Evolutionary conservation across 768 basidiomycete genomes (phyloP), one percentile per base, ranked within the genome.

Genomic region (Cubamyces lactineus): DNA sequence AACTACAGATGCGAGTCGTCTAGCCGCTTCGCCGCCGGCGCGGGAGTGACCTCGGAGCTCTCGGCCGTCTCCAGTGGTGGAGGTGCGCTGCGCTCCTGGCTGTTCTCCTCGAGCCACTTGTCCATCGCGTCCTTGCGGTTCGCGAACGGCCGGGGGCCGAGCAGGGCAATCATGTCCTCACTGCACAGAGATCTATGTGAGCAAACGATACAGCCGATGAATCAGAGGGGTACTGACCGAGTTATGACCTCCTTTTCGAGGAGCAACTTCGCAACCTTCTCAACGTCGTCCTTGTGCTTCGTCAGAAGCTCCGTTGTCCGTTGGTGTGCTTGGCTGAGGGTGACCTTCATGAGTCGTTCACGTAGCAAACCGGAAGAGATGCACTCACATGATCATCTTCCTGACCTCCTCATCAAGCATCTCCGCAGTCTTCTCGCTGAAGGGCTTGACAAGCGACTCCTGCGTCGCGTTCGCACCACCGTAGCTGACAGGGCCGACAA

Each of bases 161-260:
- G 82, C 17, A 94, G 80, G 42, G 80, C 70, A 63, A 92, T 90
- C 92, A 94, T 95, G 70, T 94, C 91, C 82, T 92, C 91, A 53
- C 92, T 93, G 67, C 53, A 59, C 51, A 23, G 64, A 26, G 30
- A 39, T 68, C 53, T 57, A 34, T 59, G 52, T 23, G 30, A 38
- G 15, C 45, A 47, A 40, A 40, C 49, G 30, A 53, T 24, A 52
- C 48, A 49, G 15, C 15, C 1, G 1, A 11, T 4, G 39, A 15
- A 19, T 17, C 9, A 21, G 16, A 30, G 3, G 8, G 5, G 15
- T 19, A 69, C 85, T 43, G 75, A 94, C 91, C 96, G 86, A 45
- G 92, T 96, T 55, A 99, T 88, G 13, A 98, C 91, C 75, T 99
- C 97, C 78, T 95, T 96, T 75, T 94, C 86, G n/a, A 99, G 79